Conservation (phyloP, 768 basidiomycete species). For the Auricularia sp. region DNA sequence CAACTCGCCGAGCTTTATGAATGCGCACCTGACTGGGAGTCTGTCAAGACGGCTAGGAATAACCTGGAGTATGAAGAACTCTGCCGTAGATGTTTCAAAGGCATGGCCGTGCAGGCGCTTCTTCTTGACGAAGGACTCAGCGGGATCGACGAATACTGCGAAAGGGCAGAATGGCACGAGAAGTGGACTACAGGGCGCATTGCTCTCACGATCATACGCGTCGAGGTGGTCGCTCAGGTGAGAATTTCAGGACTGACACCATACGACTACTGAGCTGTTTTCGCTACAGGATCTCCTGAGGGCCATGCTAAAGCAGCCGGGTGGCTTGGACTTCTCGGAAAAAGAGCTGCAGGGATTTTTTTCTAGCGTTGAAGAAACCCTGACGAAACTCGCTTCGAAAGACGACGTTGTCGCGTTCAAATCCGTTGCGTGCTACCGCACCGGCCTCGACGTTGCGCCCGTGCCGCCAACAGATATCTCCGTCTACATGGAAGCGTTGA, state of each 20-base stretch:
- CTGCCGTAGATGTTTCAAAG: slow-evolving; percentile 45
- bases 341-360: not conserved
- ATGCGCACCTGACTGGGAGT: slow-evolving; percentile 42
- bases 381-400: slow-evolving; percentile 33
- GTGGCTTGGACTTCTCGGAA: not conserved
- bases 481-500: slow-evolving; percentile 21
- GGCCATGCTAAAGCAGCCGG: not conserved
- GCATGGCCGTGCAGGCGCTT: slow-evolving; percentile 53
- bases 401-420: slow-evolving; percentile 58
- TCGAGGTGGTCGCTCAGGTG: slow-evolving; percentile 69
- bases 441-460: slow-evolving; percentile 49
- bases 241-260: not conserved
- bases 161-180: slow-evolving; percentile 54
- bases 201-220: slow-evolving; percentile 53
- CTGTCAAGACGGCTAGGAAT: slow-evolving; percentile 39
- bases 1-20: slow-evolving; percentile 46
- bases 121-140: slow-evolving; percentile 68
- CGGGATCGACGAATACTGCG: slow-evolving; percentile 34
- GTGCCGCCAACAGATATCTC: slow-evolving; percentile 11
- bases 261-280: too few relatives aligned
- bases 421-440: slow-evolving; percentile 68
- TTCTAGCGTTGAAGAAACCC: slow-evolving; percentile 23
- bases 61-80: slow-evolving; percentile 43
- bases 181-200: slow-evolving; percentile 37
- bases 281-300: not conserved